Evolutionary conservation across 2,329 filamentous ascomycete species (phyloP).

Genomic region (Neofusicoccum laricinum): DNA sequence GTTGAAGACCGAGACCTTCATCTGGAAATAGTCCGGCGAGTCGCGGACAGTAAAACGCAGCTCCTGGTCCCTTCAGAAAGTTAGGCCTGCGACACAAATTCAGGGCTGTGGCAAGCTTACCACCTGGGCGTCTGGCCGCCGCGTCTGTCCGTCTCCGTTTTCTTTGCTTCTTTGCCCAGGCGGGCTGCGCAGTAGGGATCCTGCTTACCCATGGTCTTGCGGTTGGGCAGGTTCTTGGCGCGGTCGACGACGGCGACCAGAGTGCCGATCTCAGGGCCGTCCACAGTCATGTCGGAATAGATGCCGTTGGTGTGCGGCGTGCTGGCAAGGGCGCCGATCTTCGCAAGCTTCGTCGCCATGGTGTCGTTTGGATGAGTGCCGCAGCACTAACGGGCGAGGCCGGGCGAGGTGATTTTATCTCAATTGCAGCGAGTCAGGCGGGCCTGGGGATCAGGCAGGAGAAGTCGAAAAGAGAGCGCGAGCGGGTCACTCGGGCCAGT

Average conservation of each 20-base stretch:
- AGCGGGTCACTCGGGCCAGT: background rate
- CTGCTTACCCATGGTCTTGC: conserved; percentile 97
- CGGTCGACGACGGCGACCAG: conserved; percentile 89
- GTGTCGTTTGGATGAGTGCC: background rate
- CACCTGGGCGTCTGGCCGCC: conserved; percentile 95
- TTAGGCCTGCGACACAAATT: background rate
- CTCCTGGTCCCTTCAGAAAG: conserved; percentile 80
- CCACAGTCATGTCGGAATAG: conserved; percentile 88
- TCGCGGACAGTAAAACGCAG: conserved; percentile 95
- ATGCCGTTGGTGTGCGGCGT: conserved; percentile 81
- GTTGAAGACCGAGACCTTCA: conserved; percentile 96
- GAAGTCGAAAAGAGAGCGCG: conserved; percentile 10
- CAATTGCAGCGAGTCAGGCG: conserved; percentile 4
- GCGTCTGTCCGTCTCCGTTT: conserved; percentile 89
- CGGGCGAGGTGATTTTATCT: background rate
- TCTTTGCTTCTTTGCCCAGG: conserved; percentile 94
- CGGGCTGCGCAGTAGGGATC: conserved; percentile 94
- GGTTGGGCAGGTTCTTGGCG: conserved; percentile 94
- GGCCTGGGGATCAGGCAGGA: background rate
- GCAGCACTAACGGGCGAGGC: background rate
- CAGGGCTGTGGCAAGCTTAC: conserved; percentile 53
- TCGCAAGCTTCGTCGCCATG: conserved; percentile 37
- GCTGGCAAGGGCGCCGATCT: conserved; percentile 43
- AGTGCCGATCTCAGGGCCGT: conserved; percentile 89
- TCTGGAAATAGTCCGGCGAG: conserved; percentile 90